These are phyloP conservation scores for Sphaerulina populicola DNA, from an alignment of 2,329 filamentous ascomycete genomes.

Conservation along the genomic window DNA sequence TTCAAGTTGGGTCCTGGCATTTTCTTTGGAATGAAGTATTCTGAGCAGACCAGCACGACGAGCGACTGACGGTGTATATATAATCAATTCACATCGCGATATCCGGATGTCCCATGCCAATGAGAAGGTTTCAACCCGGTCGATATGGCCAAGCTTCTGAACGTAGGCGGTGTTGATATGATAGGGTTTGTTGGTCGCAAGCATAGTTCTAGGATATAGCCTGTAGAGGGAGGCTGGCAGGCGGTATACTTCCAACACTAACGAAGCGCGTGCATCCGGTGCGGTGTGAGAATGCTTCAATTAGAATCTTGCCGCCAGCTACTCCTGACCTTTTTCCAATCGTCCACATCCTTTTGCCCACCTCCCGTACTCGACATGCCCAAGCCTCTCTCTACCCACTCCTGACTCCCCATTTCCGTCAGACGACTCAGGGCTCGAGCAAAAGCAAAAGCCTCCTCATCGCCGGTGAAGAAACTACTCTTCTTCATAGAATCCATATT, in stretches of 20 bases:
- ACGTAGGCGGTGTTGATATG: too few relatives aligned
- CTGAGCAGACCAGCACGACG: too few relatives aligned
- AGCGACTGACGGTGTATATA: too few relatives aligned
- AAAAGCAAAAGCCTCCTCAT: conserved; percentile 95
- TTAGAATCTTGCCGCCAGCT: conserved; percentile 58
- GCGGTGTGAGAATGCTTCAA: conserved; percentile 4
- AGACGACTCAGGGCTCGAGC: conserved; percentile 76
- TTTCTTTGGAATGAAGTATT: background rate
- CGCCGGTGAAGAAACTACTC: conserved; percentile 79
- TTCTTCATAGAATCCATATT: conserved; percentile 78
- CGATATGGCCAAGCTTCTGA: too few relatives aligned
- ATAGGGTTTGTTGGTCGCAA: too few relatives aligned
- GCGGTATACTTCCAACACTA: too few relatives aligned
- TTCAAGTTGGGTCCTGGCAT: background rate
- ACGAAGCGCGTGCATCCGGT: too few relatives aligned
- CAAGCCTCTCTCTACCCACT: conserved; percentile 82
- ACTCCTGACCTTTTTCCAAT: conserved; percentile 58
- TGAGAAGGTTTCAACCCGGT: too few relatives aligned
- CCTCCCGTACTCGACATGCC: conserved; percentile 51
- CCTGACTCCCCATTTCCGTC: conserved; percentile 83
- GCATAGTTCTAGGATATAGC: too few relatives aligned
- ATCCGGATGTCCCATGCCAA: too few relatives aligned
- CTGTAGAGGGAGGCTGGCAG: too few relatives aligned
- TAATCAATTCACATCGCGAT: too few relatives aligned
- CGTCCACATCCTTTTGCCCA: conserved; percentile 57